Base-by-base conservation (phyloP, 2,329 filamentous ascomycete genomes). In the Fusarium goolgardi region DNA sequence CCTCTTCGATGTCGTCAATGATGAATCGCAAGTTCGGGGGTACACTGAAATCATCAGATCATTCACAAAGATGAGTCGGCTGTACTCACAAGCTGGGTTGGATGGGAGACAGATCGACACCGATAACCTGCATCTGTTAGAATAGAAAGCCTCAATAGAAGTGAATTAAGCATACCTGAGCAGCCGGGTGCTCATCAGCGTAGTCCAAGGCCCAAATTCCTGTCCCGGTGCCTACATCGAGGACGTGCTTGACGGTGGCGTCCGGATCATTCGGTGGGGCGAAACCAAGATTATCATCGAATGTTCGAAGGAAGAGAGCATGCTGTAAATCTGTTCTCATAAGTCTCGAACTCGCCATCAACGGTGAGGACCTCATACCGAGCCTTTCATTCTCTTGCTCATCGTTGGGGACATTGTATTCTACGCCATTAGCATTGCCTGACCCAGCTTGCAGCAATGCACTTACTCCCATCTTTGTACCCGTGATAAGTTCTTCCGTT, bases 391-490 rank as follows among this genome's bases (percentile, higher is more conserved):
- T 67, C 11, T 67, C 65, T 12, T 52, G 37, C 0, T 67, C 65
- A 6, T 67, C 65, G 10, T 67, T 67, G 5, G 63, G 65, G 0
- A 67, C 55, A 2, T 55, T 49, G 7, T 67, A 67, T 43, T 67
- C 64, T 67, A 6, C 18, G 1, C 2, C 0, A 21, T 63, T 12
- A 63, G 37, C 18, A 6, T 9, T 7, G 2, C 1, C 1, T 12
- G 2, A 1, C 5, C 12, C 1, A 4, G 0, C 1, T 4, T 1
- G 10, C 4, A 6, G 16, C 0, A 0, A 2, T 1, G 4, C 5
- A 63, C 65, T 39, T 13, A 67, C 65, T 63, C 20, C 65, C 65
- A 13, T 67, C 65, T 10, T 63, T 60, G 13, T 66, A 66, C 0
- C 58, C 55, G 5, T 65, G 63, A 9, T 65, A 65, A 2, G 62